Percentiles rank a stretch among this genome's conserved stretches.
Evolutionary conservation across 108 stramenopile genomes (phyloP).

Genomic region (Heterococcus sp.): DNA sequence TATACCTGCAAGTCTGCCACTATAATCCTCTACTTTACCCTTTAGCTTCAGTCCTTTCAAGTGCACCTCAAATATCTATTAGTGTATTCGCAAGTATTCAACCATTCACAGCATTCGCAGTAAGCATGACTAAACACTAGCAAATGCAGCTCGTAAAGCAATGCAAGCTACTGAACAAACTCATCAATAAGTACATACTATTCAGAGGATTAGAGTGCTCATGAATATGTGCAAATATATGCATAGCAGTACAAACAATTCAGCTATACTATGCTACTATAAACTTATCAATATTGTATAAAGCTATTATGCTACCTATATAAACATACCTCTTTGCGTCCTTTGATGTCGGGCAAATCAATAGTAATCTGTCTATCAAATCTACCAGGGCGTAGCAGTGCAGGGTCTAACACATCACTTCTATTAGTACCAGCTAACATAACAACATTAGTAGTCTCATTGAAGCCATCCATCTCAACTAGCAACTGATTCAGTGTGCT

Average conservation of each 20-base stretch:
- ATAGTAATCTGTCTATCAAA: slow-evolving; percentile 91
- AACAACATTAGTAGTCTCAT: slow-evolving; percentile 76
- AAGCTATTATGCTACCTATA: too few relatives aligned
- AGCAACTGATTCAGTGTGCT: slow-evolving; percentile 97
- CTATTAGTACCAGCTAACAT: slow-evolving; percentile 92
- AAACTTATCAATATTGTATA: too few relatives aligned
- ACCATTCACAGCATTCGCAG: neutral
- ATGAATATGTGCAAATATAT: too few relatives aligned
- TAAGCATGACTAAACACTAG: too few relatives aligned
- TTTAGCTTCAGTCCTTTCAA: slow-evolving; percentile 73
- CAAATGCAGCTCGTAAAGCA: too few relatives aligned
- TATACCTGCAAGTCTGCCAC: slow-evolving; percentile 73
- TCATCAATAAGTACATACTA: neutral
- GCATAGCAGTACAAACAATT: too few relatives aligned
- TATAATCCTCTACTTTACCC: slow-evolving; percentile 62
- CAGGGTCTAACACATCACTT: slow-evolving; percentile 81
- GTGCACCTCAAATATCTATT: slow-evolving; percentile 85
- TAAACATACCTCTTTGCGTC: slow-evolving; percentile 50
- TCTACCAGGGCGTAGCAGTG: slow-evolving; percentile 81
- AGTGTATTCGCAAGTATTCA: slow-evolving; percentile 6
- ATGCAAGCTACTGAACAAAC: neutral
- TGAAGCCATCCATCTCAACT: slow-evolving; percentile 98
- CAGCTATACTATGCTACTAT: too few relatives aligned
- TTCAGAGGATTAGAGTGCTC: too few relatives aligned
- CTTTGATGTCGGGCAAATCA: slow-evolving; percentile 83